These are phyloP conservation scores for Sugiyamaella chiloensis DNA, from an alignment of 805 yeast genomes.

Conservation along the genomic window DNA sequence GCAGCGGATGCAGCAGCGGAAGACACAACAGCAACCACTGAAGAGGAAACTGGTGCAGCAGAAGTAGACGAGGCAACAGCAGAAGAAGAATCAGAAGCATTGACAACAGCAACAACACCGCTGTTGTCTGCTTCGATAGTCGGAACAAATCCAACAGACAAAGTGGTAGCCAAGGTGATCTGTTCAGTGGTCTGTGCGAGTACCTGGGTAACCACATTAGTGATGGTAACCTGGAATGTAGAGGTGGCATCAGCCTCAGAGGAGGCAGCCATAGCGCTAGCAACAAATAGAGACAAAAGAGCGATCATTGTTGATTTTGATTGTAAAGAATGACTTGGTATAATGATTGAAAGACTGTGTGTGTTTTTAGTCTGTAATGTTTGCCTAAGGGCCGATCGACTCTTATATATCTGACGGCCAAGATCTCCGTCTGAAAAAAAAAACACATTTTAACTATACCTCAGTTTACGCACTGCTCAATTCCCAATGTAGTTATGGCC, in stretches of 20 bases:
- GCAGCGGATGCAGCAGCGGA: background rate
- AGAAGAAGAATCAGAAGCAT: background rate
- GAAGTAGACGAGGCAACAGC: background rate
- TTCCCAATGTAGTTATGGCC: background rate
- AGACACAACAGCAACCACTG: background rate
- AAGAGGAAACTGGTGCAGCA: background rate
- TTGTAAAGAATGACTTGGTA: background rate
- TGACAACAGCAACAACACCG: slow-evolving; percentile 2
- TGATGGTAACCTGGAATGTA: background rate
- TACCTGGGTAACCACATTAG: background rate
- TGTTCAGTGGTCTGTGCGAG: background rate
- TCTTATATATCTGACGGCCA: slow-evolving; percentile 2
- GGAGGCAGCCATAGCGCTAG: background rate
- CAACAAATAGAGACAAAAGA: background rate
- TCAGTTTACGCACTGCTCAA: slow-evolving; percentile 4
- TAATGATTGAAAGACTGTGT: background rate
- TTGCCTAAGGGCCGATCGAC: slow-evolving; percentile 1
- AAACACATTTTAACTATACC: background rate
- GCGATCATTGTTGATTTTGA: background rate
- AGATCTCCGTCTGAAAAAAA: background rate
- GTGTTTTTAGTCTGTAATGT: background rate
- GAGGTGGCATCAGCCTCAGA: slow-evolving; percentile 5
- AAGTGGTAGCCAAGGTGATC: background rate
- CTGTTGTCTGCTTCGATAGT: background rate
- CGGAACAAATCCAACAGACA: background rate